Conservation (phyloP, 148 eudicot species). For the Diospyros kaki region DNA sequence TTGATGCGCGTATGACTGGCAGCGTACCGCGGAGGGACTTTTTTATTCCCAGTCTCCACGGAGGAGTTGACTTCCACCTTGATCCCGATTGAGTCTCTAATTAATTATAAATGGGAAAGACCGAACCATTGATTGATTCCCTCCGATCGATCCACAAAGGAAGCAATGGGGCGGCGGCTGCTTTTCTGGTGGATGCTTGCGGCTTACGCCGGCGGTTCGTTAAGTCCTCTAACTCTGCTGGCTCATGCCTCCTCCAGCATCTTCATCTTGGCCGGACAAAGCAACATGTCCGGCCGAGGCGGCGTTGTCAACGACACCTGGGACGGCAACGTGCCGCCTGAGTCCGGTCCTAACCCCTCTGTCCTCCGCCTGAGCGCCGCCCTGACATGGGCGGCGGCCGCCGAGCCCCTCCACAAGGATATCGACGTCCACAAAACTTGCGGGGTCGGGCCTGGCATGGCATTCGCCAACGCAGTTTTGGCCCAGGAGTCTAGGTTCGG, state of each 20-base stretch:
- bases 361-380: slow-evolving; percentile 20
- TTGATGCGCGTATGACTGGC: too few relatives aligned
- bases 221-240: not conserved
- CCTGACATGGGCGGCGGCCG: slow-evolving; percentile 25
- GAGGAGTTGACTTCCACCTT: too few relatives aligned
- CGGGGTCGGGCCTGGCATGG: slow-evolving; percentile 47
- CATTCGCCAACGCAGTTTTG: slow-evolving; percentile 23
- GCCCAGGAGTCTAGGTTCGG: slow-evolving; percentile 9
- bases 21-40: too few relatives aligned
- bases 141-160: too few relatives aligned
- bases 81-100: too few relatives aligned
- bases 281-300: slow-evolving; percentile 66
- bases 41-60: too few relatives aligned
- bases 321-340: slow-evolving; percentile 28
- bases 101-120: too few relatives aligned
- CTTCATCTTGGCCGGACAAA: slow-evolving; percentile 73
- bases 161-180: slow-evolving; percentile 4
- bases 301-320: slow-evolving; percentile 26
- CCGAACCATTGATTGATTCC: too few relatives aligned
- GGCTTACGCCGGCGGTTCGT: slow-evolving; percentile 6
- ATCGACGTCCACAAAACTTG: slow-evolving; percentile 25
- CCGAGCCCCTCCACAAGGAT: slow-evolving; percentile 39
- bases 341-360: slow-evolving; percentile 18
- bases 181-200: slow-evolving; percentile 17
- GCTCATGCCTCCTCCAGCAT: slow-evolving; percentile 18